These are phyloP conservation scores for Aspergillus bridgeri DNA, from an alignment of 495 filamentous ascomycete species.

Conservation along the genomic window DNA sequence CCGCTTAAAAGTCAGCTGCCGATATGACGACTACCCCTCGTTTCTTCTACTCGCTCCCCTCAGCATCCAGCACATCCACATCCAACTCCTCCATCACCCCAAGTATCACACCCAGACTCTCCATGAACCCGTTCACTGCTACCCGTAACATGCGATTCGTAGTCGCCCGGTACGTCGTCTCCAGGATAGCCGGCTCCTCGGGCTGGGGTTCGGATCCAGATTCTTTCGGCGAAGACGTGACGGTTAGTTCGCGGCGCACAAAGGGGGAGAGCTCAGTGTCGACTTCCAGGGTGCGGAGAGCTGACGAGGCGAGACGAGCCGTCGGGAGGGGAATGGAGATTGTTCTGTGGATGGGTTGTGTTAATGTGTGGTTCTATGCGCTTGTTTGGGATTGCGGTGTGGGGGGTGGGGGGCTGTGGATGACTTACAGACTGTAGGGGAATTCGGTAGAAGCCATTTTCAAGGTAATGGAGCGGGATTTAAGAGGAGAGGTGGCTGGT, in stretches of 20 bases:
- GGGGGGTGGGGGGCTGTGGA: constrained; percentile 5
- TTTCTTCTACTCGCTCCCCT: constrained; percentile 27
- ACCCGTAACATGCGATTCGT: constrained; percentile 96
- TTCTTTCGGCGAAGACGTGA: constrained; percentile 35
- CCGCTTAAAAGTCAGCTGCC: not conserved
- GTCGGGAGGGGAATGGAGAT: constrained; percentile 83
- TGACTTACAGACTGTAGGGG: constrained; percentile 66
- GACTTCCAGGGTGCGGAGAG: constrained; percentile 72
- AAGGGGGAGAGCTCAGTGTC: constrained; percentile 84
- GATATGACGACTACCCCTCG: constrained; percentile 2
- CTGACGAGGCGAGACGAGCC: constrained; percentile 70
- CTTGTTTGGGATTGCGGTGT: not conserved
- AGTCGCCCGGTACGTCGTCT: constrained; percentile 77
- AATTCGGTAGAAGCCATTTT: constrained; percentile 50
- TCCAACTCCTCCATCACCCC: constrained; percentile 88
- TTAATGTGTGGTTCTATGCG: constrained; percentile 12
- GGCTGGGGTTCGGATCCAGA: constrained; percentile 20
- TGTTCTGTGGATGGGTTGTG: constrained; percentile 46
- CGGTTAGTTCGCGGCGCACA: constrained; percentile 68
- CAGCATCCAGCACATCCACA: constrained; percentile 64
- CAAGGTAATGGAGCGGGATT: not conserved
- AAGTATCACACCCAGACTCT: constrained; percentile 77
- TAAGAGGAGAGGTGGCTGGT: not conserved
- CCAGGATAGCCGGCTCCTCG: constrained; percentile 55
- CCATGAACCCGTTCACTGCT: constrained; percentile 97